phyloP scores from a whole-genome alignment of 164 flowering plant species.

The Dillenia suffruticosa region DNA sequence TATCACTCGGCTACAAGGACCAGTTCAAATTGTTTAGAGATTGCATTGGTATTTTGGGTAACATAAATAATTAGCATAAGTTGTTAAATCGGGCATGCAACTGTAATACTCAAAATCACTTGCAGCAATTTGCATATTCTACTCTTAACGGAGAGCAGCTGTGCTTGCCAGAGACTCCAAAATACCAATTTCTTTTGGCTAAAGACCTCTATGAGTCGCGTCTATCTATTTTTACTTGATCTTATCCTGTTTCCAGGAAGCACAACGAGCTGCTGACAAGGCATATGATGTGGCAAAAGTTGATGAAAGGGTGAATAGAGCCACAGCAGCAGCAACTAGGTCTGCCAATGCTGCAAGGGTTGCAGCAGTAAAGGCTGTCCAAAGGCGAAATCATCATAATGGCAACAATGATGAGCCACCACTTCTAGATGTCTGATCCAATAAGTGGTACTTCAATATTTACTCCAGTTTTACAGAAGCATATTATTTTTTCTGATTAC shows the following conservation, averaged over 20 bases:
- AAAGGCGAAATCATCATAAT: constrained; percentile 49
- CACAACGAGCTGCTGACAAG: constrained; percentile 72
- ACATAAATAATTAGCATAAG: no score
- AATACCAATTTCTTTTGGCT: no score
- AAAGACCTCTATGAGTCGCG: no score
- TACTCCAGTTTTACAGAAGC: background rate
- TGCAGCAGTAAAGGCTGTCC: constrained; percentile 90
- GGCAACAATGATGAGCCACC: constrained; percentile 11
- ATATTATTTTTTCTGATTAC: background rate
- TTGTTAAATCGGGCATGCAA: no score
- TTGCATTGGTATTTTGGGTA: no score
- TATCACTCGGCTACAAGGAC: no score
- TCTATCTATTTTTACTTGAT: background rate
- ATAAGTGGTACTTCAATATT: background rate
- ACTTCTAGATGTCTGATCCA: constrained; percentile 21
- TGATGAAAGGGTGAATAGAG: constrained; percentile 82
- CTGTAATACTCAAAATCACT: no score
- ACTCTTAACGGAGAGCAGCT: no score
- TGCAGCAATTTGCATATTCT: no score
- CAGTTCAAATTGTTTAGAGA: no score
- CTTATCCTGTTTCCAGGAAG: constrained; percentile 55
- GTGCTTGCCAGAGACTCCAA: no score
- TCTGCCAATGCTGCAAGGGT: constrained; percentile 98
- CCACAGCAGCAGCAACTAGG: constrained; percentile 74
- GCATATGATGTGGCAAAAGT: constrained; percentile 62